Evolutionary conservation across 805 yeast species (phyloP).

Genomic region (Starmerella apicola): DNA sequence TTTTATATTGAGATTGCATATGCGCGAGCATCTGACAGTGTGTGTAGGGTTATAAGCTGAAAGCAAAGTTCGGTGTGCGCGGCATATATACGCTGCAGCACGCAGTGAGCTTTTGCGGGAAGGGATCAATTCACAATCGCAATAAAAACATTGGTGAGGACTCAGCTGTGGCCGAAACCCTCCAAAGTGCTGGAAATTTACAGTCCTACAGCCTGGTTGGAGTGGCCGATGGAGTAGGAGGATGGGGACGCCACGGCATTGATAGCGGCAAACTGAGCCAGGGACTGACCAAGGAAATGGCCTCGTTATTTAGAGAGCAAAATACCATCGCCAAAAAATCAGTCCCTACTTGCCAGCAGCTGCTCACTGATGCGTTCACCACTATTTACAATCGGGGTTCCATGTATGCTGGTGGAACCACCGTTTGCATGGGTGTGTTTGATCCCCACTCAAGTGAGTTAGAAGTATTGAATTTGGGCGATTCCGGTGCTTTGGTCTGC

Average conservation of each 20-base stretch:
- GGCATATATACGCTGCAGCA: slow-evolving; percentile 16
- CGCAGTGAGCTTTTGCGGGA: slow-evolving; percentile 17
- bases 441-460: slow-evolving; percentile 38
- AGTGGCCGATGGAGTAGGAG: slow-evolving; percentile 88
- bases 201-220: slow-evolving; percentile 22
- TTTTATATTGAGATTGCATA: no score
- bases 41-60: no score
- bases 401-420: slow-evolving; percentile 85
- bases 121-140: slow-evolving; percentile 17
- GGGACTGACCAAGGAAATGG: slow-evolving; percentile 46
- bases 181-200: slow-evolving; percentile 18
- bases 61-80: no score
- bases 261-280: slow-evolving; percentile 81
- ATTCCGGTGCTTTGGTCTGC: slow-evolving; percentile 86
- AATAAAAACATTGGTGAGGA: slow-evolving; percentile 20
- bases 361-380: slow-evolving; percentile 47
- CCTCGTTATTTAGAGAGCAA: background rate
- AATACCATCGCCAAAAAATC: background rate
- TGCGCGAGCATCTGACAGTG: no score
- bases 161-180: slow-evolving; percentile 14
- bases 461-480: slow-evolving; percentile 74
- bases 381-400: slow-evolving; percentile 40
- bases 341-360: slow-evolving; percentile 31
- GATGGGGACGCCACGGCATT: slow-evolving; percentile 86
- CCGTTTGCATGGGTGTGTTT: slow-evolving; percentile 73